Percentiles rank a stretch among this genome's conserved stretches.
Conservation (phyloP, 352 stramenopile genomes). For the Poterioochromonas sp. region DNA sequence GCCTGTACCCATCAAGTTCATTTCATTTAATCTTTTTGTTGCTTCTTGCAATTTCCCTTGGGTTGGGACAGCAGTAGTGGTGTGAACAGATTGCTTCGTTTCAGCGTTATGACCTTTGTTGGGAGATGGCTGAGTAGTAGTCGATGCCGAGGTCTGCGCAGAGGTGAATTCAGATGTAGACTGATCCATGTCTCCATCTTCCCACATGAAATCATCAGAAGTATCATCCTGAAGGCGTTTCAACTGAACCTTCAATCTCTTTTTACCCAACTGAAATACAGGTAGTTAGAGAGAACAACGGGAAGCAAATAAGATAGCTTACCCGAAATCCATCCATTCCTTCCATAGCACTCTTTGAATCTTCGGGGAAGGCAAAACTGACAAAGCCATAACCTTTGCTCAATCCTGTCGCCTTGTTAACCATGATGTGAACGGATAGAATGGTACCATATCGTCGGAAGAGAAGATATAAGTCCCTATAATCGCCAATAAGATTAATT, state of each 20-base stretch:
- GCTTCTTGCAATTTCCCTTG: too few species aligned
- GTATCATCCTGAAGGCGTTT: conserved; percentile 11
- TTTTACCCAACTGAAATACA: conserved; percentile 11
- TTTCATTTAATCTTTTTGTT: too few species aligned
- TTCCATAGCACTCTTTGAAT: conserved; percentile 83
- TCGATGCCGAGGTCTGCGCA: too few species aligned
- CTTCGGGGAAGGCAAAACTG: conserved; percentile 83
- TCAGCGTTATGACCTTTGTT: too few species aligned
- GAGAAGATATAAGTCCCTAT: conserved; percentile 75
- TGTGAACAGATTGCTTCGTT: too few species aligned
- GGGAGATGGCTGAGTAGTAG: too few species aligned
- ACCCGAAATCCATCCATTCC: conserved; percentile 98
- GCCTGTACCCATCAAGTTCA: too few species aligned
- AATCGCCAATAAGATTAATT: neutral
- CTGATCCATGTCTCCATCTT: neutral
- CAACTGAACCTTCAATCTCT: conserved; percentile 25
- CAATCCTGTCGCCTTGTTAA: conserved; percentile 92
- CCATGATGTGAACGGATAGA: conserved; percentile 87
- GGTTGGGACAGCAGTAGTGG: too few species aligned
- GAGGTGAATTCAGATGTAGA: too few species aligned
- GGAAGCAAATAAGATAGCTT: conserved; percentile 43
- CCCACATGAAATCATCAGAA: neutral
- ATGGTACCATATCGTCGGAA: conserved; percentile 93
- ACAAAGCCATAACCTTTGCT: conserved; percentile 96
- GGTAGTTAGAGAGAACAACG: neutral